Base-by-base conservation (phyloP, 208 protist species). In the Leishmania lainsoni region DNA sequence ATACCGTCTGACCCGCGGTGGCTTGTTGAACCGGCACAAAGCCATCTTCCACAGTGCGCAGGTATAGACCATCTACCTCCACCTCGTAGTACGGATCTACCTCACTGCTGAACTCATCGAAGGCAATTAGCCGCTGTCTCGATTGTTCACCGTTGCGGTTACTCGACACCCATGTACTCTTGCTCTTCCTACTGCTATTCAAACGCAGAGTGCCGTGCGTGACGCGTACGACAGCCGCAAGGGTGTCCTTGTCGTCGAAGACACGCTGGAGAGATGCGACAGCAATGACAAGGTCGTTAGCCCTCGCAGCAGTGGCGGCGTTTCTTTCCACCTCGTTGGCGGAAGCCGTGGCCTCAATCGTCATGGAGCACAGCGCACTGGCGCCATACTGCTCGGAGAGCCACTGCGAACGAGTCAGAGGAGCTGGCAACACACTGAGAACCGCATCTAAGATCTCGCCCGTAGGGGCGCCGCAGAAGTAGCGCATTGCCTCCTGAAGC, bases 81-180 rank as follows among this genome's bases (percentile, higher is more conserved):
- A 91, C 83, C 26, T 86, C 83, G 63, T 93, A 89, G 78, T 89
- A 94, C 6, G 91, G 91, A 69, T 93, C 90, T 42, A 83, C 87
- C 63, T 95, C 91, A 77, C 90, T 93, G 45, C 88, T 87, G 78
- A 90, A 89, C 74, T 96, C 91, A 78, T 94, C 91, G 58, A 94
- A 82, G 22, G 87, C 93, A 17, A 92, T 81, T 0, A 95, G n/a
- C 22, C 83, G 82, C 26, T 32, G 76, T 3, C 76, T 39, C 3
- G 75, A 65, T 10, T 22, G 29, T 6, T 32, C 12, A 22, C 17
- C 45, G 8, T 52, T 39, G 16, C 51, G 17, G 22, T 76, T 35
- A 22, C 35, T 35, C 22, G 74, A 3, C 20, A 48, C 14, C 22
- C 22, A 73, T 32, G n/a, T 2, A 45, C 45, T 12, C 45, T 54